Evolutionary conservation across 129 eudicot genomes (phyloP).

Genomic region (Pseudognaphalium luteoalbum): DNA sequence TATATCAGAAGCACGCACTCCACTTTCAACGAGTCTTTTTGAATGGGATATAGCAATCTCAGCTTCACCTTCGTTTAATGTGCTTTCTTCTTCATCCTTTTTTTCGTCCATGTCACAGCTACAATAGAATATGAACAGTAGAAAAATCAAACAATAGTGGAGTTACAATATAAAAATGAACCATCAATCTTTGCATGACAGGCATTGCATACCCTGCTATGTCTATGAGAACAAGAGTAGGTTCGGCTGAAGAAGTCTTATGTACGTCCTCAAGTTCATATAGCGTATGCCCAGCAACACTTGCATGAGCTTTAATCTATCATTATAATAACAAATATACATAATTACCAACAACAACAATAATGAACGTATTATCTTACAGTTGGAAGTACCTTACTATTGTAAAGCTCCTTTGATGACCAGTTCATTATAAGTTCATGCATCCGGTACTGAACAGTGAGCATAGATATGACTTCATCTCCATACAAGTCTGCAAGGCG

Average conservation of each 20-base stretch:
- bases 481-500: constrained; percentile 90
- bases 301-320: constrained; percentile 88
- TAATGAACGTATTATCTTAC: not conserved
- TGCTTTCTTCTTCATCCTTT: constrained; percentile 98
- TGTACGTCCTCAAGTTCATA: constrained; percentile 71
- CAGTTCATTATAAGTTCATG: constrained; percentile 91
- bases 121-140: not conserved
- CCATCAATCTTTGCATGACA: not conserved
- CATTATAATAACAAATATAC: constrained; percentile 13
- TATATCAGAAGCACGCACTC: constrained; percentile 82
- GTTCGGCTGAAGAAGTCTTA: constrained; percentile 78
- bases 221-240: constrained; percentile 87
- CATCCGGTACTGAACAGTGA: constrained; percentile 96
- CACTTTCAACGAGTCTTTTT: constrained; percentile 78
- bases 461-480: constrained; percentile 86
- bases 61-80: constrained; percentile 96
- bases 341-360: not conserved
- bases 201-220: constrained; percentile 71
- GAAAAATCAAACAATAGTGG: not conserved
- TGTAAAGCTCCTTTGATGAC: constrained; percentile 91
- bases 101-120: constrained; percentile 99
- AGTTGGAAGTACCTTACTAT: constrained; percentile 65
- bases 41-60: constrained; percentile 94
- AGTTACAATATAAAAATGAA: not conserved
- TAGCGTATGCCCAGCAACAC: constrained; percentile 86